Evolutionary conservation across 2,329 filamentous ascomycete genomes (phyloP).

Genomic region (Fusarium sp.): DNA sequence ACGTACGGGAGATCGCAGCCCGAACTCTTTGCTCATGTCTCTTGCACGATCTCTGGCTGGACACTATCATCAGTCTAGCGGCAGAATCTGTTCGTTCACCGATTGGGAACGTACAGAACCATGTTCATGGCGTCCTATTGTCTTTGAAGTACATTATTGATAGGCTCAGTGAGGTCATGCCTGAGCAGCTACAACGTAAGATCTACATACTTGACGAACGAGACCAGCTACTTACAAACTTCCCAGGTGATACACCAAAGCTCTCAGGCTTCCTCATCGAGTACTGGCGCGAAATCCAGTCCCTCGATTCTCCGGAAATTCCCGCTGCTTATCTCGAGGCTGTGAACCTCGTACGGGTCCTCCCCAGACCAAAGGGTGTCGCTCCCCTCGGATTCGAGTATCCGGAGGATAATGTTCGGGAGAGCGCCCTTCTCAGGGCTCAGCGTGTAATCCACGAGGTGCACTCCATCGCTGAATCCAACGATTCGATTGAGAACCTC

Average conservation of each 20-base stretch:
- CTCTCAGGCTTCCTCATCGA: conserved; percentile 48
- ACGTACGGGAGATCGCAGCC: conserved; percentile 84
- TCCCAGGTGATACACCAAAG: conserved; percentile 47
- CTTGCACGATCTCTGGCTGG: conserved; percentile 63
- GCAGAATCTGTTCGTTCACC: conserved; percentile 41
- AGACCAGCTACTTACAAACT: conserved; percentile 28
- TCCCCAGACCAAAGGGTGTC: conserved; percentile 41
- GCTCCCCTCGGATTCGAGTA: conserved; percentile 38
- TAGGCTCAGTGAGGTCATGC: conserved; percentile 61
- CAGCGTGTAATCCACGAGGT: conserved; percentile 55
- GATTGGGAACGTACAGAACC: conserved; percentile 59
- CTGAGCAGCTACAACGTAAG: conserved; percentile 58
- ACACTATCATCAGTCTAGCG: conserved; percentile 54
- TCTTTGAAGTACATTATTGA: conserved; percentile 69
- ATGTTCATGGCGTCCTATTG: conserved; percentile 69
- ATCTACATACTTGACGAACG: neutral
- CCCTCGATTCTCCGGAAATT: conserved; percentile 55
- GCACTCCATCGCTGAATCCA: conserved; percentile 47
- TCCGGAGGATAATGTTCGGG: conserved; percentile 25
- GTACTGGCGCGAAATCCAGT: conserved; percentile 41
- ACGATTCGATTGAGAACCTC: conserved; percentile 41
- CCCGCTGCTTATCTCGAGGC: conserved; percentile 61
- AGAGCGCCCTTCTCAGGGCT: conserved; percentile 55
- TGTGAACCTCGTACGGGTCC: conserved; percentile 55
- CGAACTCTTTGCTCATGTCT: conserved; percentile 76